Conservation (phyloP, 306 rosid species). For the Quercus wislizeni region DNA sequence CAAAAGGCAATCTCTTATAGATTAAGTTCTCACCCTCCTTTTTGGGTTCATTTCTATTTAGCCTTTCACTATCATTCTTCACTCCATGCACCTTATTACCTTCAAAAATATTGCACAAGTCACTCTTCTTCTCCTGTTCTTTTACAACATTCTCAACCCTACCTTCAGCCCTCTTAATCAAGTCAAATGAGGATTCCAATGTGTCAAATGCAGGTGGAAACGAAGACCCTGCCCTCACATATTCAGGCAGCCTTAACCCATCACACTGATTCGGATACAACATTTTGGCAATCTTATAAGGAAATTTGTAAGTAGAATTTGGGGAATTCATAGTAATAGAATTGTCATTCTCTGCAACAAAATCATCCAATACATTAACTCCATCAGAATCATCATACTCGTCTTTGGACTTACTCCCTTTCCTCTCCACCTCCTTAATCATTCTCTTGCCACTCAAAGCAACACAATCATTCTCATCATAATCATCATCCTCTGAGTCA, state of each 20-base stretch:
- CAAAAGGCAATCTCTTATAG: neutral
- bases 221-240: no score
- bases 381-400: conserved; percentile 30
- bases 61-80: neutral
- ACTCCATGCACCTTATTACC: neutral
- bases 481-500: neutral
- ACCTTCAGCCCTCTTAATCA: conserved; percentile 9
- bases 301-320: conserved; percentile 53
- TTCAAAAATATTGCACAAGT: neutral
- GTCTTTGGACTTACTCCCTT: conserved; percentile 1
- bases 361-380: conserved; percentile 33
- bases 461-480: conserved; percentile 36
- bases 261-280: conserved; percentile 84
- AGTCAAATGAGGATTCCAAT: neutral
- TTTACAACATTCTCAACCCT: conserved; percentile 9
- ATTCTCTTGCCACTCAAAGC: conserved; percentile 22
- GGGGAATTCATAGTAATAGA: conserved; percentile 53
- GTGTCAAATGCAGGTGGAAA: no score
- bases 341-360: conserved; percentile 16
- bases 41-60: conserved; percentile 4
- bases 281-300: conserved; percentile 54
- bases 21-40: conserved; percentile 13
- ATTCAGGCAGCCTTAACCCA: conserved; percentile 37
- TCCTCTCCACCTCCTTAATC: conserved; percentile 14
- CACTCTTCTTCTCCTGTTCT: neutral